phyloP scores from a whole-genome alignment of 257 asterid genomes.

The Cordia subcordata region DNA sequence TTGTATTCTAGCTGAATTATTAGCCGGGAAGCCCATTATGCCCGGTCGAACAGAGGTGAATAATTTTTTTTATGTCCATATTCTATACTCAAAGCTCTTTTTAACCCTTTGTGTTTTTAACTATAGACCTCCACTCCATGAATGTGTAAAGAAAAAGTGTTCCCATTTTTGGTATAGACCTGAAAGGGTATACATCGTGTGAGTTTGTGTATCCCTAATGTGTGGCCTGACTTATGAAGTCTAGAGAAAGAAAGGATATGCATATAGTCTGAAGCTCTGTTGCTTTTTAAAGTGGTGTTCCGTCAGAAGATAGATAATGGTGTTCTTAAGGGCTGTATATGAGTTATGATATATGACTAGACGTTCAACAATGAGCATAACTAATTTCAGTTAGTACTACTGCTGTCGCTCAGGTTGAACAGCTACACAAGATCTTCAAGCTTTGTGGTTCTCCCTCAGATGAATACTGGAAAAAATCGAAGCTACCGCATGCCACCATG shows the following conservation, averaged over 20 bases:
- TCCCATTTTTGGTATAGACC: no score
- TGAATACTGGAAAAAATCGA: conserved; percentile 80
- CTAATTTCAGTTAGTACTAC: conserved; percentile 1
- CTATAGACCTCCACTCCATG: no score
- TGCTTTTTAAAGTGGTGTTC: no score
- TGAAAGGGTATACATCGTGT: no score
- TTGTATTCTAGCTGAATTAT: conserved; percentile 80
- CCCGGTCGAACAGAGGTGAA: conserved; percentile 90
- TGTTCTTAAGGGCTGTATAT: no score
- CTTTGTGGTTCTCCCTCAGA: conserved; percentile 85
- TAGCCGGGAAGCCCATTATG: conserved; percentile 88
- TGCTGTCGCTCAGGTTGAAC: conserved; percentile 60
- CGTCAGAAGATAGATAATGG: no score
- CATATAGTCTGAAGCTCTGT: no score
- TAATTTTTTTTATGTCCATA: background rate
- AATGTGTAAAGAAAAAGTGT: no score
- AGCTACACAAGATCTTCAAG: conserved; percentile 88
- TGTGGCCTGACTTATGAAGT: no score
- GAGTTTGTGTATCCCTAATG: no score
- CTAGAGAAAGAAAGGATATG: no score
- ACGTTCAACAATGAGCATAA: background rate
- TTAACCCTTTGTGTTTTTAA: background rate
- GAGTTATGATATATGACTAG: no score
- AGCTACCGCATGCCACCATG: conserved; percentile 79
- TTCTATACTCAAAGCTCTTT: background rate